Conservation (phyloP, 306 rosid species). For the Prosopis cineraria region DNA sequence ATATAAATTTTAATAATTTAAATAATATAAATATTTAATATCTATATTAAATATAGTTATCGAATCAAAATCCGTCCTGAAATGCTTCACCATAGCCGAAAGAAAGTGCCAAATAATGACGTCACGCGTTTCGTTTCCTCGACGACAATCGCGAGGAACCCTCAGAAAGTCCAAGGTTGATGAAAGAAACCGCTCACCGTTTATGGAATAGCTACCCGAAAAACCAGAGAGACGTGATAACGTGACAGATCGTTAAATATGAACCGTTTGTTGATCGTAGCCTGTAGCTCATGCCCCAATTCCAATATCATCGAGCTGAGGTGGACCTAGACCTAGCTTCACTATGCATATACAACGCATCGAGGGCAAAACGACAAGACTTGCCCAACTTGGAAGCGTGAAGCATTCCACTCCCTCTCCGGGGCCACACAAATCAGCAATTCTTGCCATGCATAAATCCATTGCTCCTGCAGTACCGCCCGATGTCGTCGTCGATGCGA, state of each 20-base stretch:
- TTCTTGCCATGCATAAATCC: not conserved
- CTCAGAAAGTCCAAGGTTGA: not conserved
- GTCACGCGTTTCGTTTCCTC: not conserved
- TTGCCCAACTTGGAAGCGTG: conserved; percentile 34
- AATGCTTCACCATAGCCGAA: not conserved
- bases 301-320: conserved; percentile 27
- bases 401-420: not conserved
- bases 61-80: no score
- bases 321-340: conserved; percentile 34
- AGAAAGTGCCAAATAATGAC: not conserved
- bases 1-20: no score
- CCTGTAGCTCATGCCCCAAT: conserved; percentile 5
- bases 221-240: conserved; percentile 18
- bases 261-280: not conserved
- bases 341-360: conserved; percentile 44
- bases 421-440: not conserved
- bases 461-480: conserved; percentile 9
- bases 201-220: not conserved
- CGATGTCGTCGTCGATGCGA: not conserved
- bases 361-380: conserved; percentile 41
- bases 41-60: no score
- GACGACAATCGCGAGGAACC: not conserved
- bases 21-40: no score
- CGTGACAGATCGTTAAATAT: not conserved
- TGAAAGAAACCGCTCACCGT: not conserved